A percentile compares a stretch with the other conserved stretches of the same genome.
phyloP scores from a whole-genome alignment of 192 early-diverging fungal species.

The Entophlyctis luteolus region DNA sequence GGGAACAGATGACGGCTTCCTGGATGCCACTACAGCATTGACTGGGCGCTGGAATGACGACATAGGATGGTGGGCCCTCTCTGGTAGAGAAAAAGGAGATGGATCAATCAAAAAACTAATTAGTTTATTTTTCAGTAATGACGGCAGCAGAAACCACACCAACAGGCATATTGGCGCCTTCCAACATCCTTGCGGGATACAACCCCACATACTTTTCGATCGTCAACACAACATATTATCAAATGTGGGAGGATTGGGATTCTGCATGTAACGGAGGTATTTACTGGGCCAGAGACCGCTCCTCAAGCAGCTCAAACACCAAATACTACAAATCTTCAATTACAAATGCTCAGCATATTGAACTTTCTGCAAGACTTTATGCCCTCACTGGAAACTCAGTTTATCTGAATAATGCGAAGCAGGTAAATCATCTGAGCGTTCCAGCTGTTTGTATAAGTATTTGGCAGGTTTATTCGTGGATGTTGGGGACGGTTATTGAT shows the following conservation, averaged over 20 bases:
- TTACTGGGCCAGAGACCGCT: slow-evolving; percentile 46
- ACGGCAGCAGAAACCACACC: slow-evolving; percentile 7
- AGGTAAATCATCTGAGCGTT: not conserved
- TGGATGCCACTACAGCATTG: slow-evolving; percentile 13
- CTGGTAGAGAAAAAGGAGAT: not conserved
- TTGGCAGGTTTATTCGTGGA: slow-evolving; percentile 38
- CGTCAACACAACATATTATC: slow-evolving; percentile 30
- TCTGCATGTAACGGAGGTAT: slow-evolving; percentile 43
- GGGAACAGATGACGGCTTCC: slow-evolving; percentile 15
- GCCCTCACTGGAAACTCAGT: slow-evolving; percentile 24
- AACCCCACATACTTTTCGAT: slow-evolving; percentile 25
- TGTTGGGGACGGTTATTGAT: slow-evolving; percentile 14
- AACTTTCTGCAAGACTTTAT: slow-evolving; percentile 35
- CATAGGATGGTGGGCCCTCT: slow-evolving; percentile 46
- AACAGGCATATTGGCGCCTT: slow-evolving; percentile 8
- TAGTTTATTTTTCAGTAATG: slow-evolving; percentile 22
- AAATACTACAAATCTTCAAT: slow-evolving; percentile 44
- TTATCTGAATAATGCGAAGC: slow-evolving; percentile 26
- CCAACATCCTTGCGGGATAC: not conserved
- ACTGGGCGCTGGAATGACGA: slow-evolving; percentile 46
- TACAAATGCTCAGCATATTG: slow-evolving; percentile 39
- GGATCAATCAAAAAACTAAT: slow-evolving; percentile 21
- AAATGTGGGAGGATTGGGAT: slow-evolving; percentile 42
- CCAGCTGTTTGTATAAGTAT: not conserved
- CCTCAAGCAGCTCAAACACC: not conserved